Conservation (phyloP, 2,329 filamentous ascomycete species). For the Nectriaceae sp. region DNA sequence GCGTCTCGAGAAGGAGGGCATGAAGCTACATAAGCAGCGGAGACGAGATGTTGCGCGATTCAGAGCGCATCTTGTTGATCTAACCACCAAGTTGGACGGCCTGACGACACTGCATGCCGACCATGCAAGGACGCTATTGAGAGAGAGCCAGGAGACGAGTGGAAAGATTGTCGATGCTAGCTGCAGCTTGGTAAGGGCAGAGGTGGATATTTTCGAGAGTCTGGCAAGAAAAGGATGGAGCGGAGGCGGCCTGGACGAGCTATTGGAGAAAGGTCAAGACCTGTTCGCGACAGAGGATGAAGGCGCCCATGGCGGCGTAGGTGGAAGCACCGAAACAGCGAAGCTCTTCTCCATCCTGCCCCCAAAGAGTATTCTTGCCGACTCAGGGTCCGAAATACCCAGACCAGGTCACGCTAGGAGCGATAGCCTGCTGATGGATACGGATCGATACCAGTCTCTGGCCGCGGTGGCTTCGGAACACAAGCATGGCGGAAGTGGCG, state of each 20-base stretch:
- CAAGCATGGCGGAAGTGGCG: slow-evolving; percentile 33
- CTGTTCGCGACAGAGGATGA: slow-evolving; percentile 53
- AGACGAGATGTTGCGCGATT: slow-evolving; percentile 63
- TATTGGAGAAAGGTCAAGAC: slow-evolving; percentile 65
- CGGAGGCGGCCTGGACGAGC: slow-evolving; percentile 65
- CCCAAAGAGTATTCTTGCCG: slow-evolving; percentile 63
- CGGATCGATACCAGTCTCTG: slow-evolving; percentile 60
- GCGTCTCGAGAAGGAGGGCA: slow-evolving; percentile 64
- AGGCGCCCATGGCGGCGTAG: slow-evolving; percentile 33
- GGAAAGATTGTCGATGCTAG: slow-evolving; percentile 63
- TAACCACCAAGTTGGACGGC: slow-evolving; percentile 64
- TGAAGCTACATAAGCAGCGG: slow-evolving; percentile 62
- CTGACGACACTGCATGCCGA: slow-evolving; percentile 61
- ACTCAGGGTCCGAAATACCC: slow-evolving; percentile 43
- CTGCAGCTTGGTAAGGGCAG: slow-evolving; percentile 65
- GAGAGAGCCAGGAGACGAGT: slow-evolving; percentile 67
- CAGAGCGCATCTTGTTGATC: slow-evolving; percentile 62
- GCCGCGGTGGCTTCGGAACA: slow-evolving; percentile 44
- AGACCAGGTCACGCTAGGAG: slow-evolving; percentile 44
- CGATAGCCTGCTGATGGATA: slow-evolving; percentile 57
- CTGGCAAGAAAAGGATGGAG: slow-evolving; percentile 68
- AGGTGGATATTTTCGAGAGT: slow-evolving; percentile 70
- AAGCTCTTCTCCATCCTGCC: slow-evolving; percentile 67
- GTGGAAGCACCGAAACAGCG: slow-evolving; percentile 34
- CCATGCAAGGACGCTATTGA: slow-evolving; percentile 60